Evolutionary conservation across 768 basidiomycete species (phyloP), one percentile per base, ranked within the genome.

Genomic region (Amanita pseudoporphyria): DNA sequence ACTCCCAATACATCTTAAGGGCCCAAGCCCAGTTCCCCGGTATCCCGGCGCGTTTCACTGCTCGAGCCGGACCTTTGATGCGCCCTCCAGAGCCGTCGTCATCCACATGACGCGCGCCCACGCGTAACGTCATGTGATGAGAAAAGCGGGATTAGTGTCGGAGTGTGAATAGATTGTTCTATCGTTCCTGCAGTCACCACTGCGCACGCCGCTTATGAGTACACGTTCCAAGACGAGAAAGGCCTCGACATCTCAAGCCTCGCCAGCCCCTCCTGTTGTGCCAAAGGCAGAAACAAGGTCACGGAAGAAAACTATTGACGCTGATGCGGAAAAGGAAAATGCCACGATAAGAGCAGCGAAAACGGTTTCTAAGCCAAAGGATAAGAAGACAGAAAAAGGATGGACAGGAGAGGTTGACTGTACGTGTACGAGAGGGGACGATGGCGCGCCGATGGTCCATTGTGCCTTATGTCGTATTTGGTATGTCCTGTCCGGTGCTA

Each of bases 401-500:
- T 33, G 41, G 19, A 47, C 58, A 30, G 64, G 63, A 43, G 52
- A 62, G 12, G 58, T 67, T 6, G 71, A 76, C 56, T 91, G 88
- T 67, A 64, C 74, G 0, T 92, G 89, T 63, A 70, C 73, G 19
- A 74, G 74, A 43, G 76, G 74, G 33, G 83, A 90, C 62, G 83
- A 88, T 67, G 87, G 84, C 28, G 74, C 82, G 5, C 87, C 87
- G 10, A 89, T 90, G 87, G 81, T 91, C 43, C 68, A 67, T 31
- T 92, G 89, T 60, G 72, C 77, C 21, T 69, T 74, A 45, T 92
- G 89, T 62, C 71, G 67, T 21, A 81, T 81, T 54, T 90, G 88
- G 89, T 72, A 53, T 42, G 71, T 84, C 51, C 38, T 45, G 6
- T 40, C 37, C 14, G n/a, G 16, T 40, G 37, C 33, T 40, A n/a